Evolutionary conservation across 192 early-diverging fungal species (phyloP), one percentile per base, ranked within the genome.

Genomic region (Coemansia sp.): DNA sequence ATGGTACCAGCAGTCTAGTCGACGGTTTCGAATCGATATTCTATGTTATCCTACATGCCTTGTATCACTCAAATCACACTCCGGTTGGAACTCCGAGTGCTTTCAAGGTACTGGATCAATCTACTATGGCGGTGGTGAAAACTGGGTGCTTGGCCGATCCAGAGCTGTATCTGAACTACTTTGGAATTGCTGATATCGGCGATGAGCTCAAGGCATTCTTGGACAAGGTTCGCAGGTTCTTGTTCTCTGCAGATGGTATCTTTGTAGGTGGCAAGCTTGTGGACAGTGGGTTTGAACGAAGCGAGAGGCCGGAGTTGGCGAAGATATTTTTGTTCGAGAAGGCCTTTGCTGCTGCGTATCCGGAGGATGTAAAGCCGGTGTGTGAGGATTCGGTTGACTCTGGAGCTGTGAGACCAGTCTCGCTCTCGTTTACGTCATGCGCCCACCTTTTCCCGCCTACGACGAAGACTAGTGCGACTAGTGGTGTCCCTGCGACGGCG

Each of bases 11-110:
- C 38, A 14, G 44, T 8, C 30, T 76, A 8, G 14, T 68, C 5
- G 58, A 71, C 26, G 64, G 70, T 17, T 3, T 71, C 1, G 69
- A 76, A 43, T 70, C 68, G 30, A 50, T 63, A 2, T 63, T 75
- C 49, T 75, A 69, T 47, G 63, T 71, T 61, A 39, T 61, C 37
- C 10, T 61, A 1, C 21, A 40, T 3, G 59, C 37, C 4, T 10
- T 61, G 55, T 32, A 16, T 17, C 30, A 17, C 55, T 58, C 55
- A 6, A 58, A 58, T 33, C 6, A 6, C 3, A 32, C 30, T 17
- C 6, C 2, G 28, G 30, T 32, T 6, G 55, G 28, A 17, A 35
- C 55, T 4, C 55, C 55, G 6, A 58, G 55, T 6, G 28, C 55
- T 13, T 58, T 58, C 17, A 17, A 35, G 17, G 14, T n/a, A 7